These are phyloP conservation scores for Geopyxis carbonaria DNA, from an alignment of 495 filamentous ascomycete species.

Conservation along the genomic window DNA sequence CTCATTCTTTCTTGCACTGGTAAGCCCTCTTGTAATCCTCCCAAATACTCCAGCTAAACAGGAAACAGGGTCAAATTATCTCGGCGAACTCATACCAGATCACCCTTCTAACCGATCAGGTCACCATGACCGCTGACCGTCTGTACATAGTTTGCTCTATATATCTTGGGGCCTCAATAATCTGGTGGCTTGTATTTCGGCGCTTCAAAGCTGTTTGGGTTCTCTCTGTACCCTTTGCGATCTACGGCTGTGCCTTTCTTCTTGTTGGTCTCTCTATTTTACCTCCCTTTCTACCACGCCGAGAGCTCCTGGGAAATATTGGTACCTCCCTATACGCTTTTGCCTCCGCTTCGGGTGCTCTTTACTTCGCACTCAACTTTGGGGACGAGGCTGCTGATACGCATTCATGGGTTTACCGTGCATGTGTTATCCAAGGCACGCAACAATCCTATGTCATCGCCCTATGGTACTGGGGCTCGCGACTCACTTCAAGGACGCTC, in stretches of 20 bases:
- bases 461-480: conserved; percentile 36
- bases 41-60: no score
- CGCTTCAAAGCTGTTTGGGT: conserved; percentile 39
- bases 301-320: conserved; percentile 34
- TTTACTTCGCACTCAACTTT: conserved; percentile 38
- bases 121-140: conserved; percentile 41
- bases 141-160: conserved; percentile 46
- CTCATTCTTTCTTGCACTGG: no score
- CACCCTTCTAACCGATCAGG: conserved; percentile 43
- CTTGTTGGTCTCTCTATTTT: conserved; percentile 48
- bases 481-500: conserved; percentile 17
- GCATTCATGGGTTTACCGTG: conserved; percentile 38
- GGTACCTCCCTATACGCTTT: conserved; percentile 33
- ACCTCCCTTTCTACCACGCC: background rate
- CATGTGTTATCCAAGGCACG: conserved; percentile 35
- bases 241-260: conserved; percentile 46
- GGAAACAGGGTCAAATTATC: no score
- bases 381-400: conserved; percentile 36
- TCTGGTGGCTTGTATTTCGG: conserved; percentile 47
- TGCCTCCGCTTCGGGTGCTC: conserved; percentile 34
- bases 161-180: conserved; percentile 42
- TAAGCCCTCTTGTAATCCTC: no score
- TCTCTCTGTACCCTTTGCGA: conserved; percentile 40
- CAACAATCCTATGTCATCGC: conserved; percentile 36
- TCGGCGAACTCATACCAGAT: no score